These are phyloP conservation scores for Tetraselmis chui DNA, from an alignment of 139 green algal genomes.

Conservation along the genomic window DNA sequence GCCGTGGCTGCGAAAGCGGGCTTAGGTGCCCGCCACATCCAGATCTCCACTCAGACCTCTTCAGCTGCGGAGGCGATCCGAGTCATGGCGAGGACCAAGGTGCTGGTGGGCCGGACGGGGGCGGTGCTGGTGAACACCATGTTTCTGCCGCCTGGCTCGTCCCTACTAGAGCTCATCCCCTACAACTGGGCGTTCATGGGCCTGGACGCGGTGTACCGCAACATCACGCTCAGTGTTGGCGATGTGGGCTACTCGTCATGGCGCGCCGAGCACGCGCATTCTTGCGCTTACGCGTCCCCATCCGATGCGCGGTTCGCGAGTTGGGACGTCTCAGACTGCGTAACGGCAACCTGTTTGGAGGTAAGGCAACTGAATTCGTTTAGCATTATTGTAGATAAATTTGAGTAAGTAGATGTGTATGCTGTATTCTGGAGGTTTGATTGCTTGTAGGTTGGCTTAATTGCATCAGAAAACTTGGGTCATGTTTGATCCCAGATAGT, in stretches of 20 bases:
- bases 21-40: not conserved
- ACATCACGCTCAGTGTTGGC: not conserved
- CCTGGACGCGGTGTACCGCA: not conserved
- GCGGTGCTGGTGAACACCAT: not conserved
- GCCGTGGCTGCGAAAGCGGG: not conserved
- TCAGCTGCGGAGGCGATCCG: not conserved
- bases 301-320: not conserved
- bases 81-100: not conserved
- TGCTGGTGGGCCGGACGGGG: not conserved
- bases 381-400: too few species aligned
- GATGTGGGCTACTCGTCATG: not conserved
- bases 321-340: not conserved
- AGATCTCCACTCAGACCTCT: not conserved
- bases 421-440: too few species aligned
- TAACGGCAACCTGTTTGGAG: not conserved
- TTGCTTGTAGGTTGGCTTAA: too few species aligned
- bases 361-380: too few species aligned
- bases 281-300: not conserved
- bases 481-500: too few species aligned
- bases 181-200: not conserved
- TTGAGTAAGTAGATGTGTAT: too few species aligned
- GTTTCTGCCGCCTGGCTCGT: not conserved
- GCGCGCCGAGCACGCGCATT: not conserved
- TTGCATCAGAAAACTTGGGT: too few species aligned
- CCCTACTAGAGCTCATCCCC: not conserved